These are phyloP conservation scores for Amanita subjunquillea DNA, from an alignment of 768 basidiomycete species.

Conservation along the genomic window DNA sequence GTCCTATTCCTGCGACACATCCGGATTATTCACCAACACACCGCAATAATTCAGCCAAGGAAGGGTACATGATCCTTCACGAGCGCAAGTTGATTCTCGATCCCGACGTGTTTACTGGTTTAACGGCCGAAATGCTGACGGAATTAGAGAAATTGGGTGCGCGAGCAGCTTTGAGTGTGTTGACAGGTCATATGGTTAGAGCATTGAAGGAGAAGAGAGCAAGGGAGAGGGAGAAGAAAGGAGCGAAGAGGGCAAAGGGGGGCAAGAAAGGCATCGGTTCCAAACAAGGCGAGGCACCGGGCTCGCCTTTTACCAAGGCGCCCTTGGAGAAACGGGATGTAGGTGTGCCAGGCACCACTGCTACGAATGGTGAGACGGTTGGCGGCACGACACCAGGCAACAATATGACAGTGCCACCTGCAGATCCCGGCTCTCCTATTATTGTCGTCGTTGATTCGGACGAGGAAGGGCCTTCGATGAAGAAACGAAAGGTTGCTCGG, in stretches of 20 bases:
- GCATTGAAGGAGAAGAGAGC: slow-evolving; percentile 68
- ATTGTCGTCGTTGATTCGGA: slow-evolving; percentile 55
- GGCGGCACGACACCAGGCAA: not conserved
- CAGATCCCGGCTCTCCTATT: slow-evolving; percentile 40
- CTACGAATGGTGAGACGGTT: not conserved
- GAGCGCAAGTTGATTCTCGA: slow-evolving; percentile 78
- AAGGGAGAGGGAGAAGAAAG: slow-evolving; percentile 32
- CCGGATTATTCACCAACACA: slow-evolving; percentile 38
- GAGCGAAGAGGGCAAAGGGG: slow-evolving; percentile 22
- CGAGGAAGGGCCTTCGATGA: slow-evolving; percentile 42
- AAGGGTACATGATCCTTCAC: slow-evolving; percentile 69
- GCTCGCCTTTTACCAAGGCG: slow-evolving; percentile 35
- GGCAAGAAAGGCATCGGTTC: slow-evolving; percentile 16
- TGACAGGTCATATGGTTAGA: slow-evolving; percentile 79
- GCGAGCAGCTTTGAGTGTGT: slow-evolving; percentile 66
- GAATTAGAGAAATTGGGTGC: slow-evolving; percentile 77
- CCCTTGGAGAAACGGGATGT: slow-evolving; percentile 20
- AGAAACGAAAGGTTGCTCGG: slow-evolving; percentile 41
- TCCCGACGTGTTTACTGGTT: slow-evolving; percentile 73
- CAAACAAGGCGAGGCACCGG: slow-evolving; percentile 2
- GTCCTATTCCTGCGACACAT: slow-evolving; percentile 58
- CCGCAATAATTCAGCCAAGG: slow-evolving; percentile 38
- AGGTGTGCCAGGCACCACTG: not conserved
- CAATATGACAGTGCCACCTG: slow-evolving; percentile 8
- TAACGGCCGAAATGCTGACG: slow-evolving; percentile 62